phyloP scores from a whole-genome alignment of 306 rosid species.

The Notholithocarpus densiflorus region DNA sequence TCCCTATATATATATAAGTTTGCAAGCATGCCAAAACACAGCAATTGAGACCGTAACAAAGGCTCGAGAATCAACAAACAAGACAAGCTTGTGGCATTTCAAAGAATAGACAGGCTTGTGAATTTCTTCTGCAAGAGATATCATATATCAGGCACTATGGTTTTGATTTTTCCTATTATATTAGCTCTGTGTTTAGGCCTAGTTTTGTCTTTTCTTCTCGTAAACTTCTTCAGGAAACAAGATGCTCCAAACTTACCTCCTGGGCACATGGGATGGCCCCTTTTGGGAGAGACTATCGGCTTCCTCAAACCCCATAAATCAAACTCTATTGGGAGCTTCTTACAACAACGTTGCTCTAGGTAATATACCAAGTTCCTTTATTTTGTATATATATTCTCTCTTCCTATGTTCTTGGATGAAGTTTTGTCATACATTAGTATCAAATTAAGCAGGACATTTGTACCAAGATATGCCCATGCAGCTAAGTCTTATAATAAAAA shows the following conservation, averaged over 20 bases:
- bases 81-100: neutral
- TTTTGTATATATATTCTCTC: neutral
- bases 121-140: constrained; percentile 6
- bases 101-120: neutral
- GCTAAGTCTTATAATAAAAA: too few relatives aligned
- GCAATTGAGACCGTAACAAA: neutral
- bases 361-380: constrained; percentile 12
- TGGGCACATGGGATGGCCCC: constrained; percentile 77
- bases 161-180: constrained; percentile 15
- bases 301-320: constrained; percentile 72
- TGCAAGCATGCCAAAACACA: too few relatives aligned
- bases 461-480: too few relatives aligned
- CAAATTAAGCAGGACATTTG: neutral
- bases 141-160: constrained; percentile 25
- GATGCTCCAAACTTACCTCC: constrained; percentile 33
- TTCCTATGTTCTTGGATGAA: neutral
- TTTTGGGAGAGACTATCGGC: constrained; percentile 57
- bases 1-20: too few relatives aligned
- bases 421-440: neutral
- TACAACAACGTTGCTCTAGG: constrained; percentile 60
- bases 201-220: constrained; percentile 37
- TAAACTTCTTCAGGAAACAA: constrained; percentile 12
- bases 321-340: constrained; percentile 55
- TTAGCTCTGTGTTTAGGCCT: constrained; percentile 27
- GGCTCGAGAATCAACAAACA: neutral